A percentile compares a stretch with the other conserved stretches of the same genome.
These are phyloP conservation scores for Gynostemma pentaphyllum DNA, from an alignment of 306 rosid genomes.

Conservation along the genomic window DNA sequence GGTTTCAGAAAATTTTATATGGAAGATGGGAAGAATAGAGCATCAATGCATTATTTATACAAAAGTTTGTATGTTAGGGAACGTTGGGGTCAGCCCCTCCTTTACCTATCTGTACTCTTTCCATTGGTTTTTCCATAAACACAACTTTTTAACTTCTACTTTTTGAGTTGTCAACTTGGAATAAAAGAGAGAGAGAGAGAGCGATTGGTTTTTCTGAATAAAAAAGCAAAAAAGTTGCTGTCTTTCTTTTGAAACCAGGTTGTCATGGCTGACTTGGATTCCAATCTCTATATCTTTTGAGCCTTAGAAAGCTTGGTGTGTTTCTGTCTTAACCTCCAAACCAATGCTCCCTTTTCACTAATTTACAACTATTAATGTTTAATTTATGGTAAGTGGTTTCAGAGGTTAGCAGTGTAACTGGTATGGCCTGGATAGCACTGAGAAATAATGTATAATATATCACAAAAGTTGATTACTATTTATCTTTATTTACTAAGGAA, in stretches of 20 bases:
- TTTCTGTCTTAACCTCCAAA: not conserved
- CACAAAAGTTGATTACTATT: not conserved
- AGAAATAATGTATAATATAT: not conserved
- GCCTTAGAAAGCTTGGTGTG: not conserved
- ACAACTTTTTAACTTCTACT: not conserved
- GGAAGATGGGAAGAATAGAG: not conserved
- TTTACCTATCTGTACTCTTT: not conserved
- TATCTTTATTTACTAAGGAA: constrained; percentile 1
- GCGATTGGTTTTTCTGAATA: constrained; percentile 17
- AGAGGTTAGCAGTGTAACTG: not conserved
- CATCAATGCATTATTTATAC: not conserved
- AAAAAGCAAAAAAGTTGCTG: constrained; percentile 25
- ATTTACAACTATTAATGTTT: not conserved
- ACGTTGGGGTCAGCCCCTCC: constrained; percentile 2
- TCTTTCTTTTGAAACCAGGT: constrained; percentile 25
- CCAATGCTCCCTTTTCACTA: not conserved
- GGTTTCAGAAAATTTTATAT: constrained; percentile 9
- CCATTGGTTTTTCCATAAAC: not conserved
- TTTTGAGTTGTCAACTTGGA: constrained; percentile 23
- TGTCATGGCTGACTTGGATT: constrained; percentile 5
- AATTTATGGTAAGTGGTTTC: not conserved
- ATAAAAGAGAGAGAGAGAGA: not conserved
- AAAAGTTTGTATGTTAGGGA: not conserved
- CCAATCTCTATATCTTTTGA: not conserved
- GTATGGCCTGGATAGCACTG: not conserved